Base-by-base conservation (phyloP, 2,329 filamentous ascomycete genomes). In the Cladosporium sphaerospermum region DNA sequence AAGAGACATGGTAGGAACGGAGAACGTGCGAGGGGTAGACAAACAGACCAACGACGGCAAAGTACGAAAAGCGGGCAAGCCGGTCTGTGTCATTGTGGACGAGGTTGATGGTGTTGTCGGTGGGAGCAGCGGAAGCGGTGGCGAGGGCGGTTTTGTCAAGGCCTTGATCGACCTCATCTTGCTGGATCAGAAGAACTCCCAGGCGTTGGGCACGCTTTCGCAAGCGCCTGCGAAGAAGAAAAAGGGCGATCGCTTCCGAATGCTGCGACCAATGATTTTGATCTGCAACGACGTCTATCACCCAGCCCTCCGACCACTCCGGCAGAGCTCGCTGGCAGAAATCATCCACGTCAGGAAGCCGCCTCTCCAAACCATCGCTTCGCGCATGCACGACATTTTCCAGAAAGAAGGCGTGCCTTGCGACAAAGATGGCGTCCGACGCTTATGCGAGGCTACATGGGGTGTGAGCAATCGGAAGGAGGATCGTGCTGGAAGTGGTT, bases 261-360 rank as follows among this genome's bases (percentile, higher is more conserved):
- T 96, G 57, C 81, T 95, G 71, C 80, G 93, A 43, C 93, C 93
- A 0, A 76, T 99, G 31, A 89, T 99, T 47, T 77, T 99, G 45
- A 93, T 99, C 61, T 99, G 93, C 75, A 99, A 99, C 63, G 95
- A 99, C 68, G 83, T 97, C 1, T 99, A 99, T 65, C 90, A 96
- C 61, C 85, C 92, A 3, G 88, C 91, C 16, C 78, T 99, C 39
- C 82, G 90, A 28, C 90, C 89, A 0, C 76, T 99, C 7, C 83
- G 93, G n/a, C 87, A 92, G 57, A 75, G 74, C 58, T 91, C 89
- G 0, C 83, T 93, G 46, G 93, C 92, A 0, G 93, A 99, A 68
- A 84, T 97, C 37, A 85, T 99, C 18, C 90, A 95, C 64, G 86
- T 96, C 33, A 88, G 92, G 45, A 93, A 93, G 62, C 90, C 93